Evolutionary conservation across 345 rosid genomes (phyloP).

Genomic region (Lepidium aucheri): DNA sequence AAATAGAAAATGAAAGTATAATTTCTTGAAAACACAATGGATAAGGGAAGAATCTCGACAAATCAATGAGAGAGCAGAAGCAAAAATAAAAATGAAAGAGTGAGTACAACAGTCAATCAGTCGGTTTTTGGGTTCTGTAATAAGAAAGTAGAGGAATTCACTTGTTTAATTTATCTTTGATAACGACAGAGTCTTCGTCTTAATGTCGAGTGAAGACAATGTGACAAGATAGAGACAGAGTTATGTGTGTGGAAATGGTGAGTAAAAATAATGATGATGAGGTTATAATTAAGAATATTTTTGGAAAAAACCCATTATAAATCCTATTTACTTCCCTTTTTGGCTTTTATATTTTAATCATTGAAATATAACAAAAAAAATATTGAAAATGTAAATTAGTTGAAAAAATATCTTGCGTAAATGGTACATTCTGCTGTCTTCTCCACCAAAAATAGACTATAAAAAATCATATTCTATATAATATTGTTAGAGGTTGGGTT

Average conservation of each 20-base stretch:
- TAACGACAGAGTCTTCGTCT: conserved; percentile 4
- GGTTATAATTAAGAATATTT: no score
- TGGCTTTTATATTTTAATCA: no score
- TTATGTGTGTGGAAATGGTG: background rate
- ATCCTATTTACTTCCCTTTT: no score
- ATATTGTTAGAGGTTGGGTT: no score
- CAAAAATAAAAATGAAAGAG: background rate
- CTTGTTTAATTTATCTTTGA: background rate
- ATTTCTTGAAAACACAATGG: conserved; percentile 2
- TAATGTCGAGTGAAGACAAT: background rate
- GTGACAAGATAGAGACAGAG: background rate
- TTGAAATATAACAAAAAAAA: no score
- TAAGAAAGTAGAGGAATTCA: background rate
- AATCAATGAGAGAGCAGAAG: background rate
- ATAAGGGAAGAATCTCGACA: conserved; percentile 18
- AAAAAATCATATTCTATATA: no score
- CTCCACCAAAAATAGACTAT: no score
- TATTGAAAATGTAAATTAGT: no score
- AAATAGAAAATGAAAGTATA: background rate
- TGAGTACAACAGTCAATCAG: background rate
- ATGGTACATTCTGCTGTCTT: no score
- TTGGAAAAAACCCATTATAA: no score
- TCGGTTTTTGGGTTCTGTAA: background rate
- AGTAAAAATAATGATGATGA: no score
- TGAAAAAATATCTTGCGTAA: no score